These are phyloP conservation scores for Ogataea siamensis DNA, from an alignment of 805 yeast genomes.

Conservation along the genomic window DNA sequence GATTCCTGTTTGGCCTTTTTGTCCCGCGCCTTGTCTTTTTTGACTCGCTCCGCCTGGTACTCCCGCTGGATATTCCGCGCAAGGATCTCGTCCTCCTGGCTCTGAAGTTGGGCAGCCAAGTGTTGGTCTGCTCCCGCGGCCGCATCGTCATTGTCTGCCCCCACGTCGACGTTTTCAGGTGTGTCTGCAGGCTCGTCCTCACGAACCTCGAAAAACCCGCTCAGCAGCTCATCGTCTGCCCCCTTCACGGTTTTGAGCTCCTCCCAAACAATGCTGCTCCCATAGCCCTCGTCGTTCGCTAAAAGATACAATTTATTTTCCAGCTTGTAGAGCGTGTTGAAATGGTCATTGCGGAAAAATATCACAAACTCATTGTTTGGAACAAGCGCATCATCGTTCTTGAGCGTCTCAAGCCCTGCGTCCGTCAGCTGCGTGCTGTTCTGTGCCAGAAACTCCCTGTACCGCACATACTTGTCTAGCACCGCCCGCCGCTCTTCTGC, in stretches of 20 bases:
- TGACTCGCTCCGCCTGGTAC: slow-evolving; percentile 13
- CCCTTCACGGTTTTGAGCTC: slow-evolving; percentile 67
- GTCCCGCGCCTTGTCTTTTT: slow-evolving; percentile 1
- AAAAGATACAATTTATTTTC: slow-evolving; percentile 54
- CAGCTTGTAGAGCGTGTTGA: slow-evolving; percentile 62
- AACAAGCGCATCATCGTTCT: slow-evolving; percentile 34
- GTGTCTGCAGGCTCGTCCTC: slow-evolving; percentile 2
- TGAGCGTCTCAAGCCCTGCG: slow-evolving; percentile 55
- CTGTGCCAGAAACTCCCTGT: slow-evolving; percentile 47
- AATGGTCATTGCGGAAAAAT: slow-evolving; percentile 88
- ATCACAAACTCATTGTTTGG: slow-evolving; percentile 58
- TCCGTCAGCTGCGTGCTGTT: slow-evolving; percentile 77
- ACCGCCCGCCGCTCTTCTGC: slow-evolving; percentile 5
- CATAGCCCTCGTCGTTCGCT: slow-evolving; percentile 72
- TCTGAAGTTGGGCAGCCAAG: slow-evolving; percentile 33
- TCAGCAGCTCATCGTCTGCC: slow-evolving; percentile 62
- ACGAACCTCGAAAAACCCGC: slow-evolving; percentile 58
- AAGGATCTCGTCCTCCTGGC: slow-evolving; percentile 32
- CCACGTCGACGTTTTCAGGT: slow-evolving; percentile 1
- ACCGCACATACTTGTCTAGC: slow-evolving; percentile 10
- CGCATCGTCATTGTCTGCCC: slow-evolving; percentile 1
- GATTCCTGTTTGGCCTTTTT: background rate
- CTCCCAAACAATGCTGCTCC: slow-evolving; percentile 73
- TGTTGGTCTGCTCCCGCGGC: slow-evolving; percentile 21
- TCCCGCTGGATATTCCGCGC: slow-evolving; percentile 29